Evolutionary conservation across 805 yeast species (phyloP), one percentile per base, ranked within the genome.

Genomic region (Kluyveromyces starmeri): DNA sequence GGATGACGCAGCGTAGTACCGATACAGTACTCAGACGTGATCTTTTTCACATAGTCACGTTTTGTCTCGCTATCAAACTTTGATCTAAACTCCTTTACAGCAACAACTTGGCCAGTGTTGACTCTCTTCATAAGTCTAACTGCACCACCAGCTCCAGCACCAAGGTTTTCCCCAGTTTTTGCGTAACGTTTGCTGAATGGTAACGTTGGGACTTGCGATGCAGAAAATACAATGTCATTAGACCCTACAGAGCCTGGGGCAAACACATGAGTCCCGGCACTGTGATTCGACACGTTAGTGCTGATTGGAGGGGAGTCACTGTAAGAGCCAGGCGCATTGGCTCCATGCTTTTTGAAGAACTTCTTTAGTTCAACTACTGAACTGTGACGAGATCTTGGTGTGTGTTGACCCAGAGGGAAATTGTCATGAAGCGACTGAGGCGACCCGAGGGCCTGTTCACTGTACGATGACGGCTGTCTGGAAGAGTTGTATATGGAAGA

Each of bases 61-160:
- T 76, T 73, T 4, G 82, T 65, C 58, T 88, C 96, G 36, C 73
- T 73, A 27, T 71, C 68, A 44, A 79, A 77, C 51, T 79, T 75
- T 12, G 83, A 73, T 44, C 96, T 71, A 55, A 86, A 88, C 58
- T 88, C 96, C 57, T 88, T 88, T 16, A 88, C 95, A 0, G 96
- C 96, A 65, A 84, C 86, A 2, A 83, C 71, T 47, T 75, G 71
- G 20, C 65, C 62, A 59, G 86, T 96, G 2, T 71, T 58, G 4
- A 71, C 59, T 45, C 95, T 62, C 34, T 68, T 77, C 29, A 84
- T 79, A 32, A 86, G 65, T 48, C 77, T 75, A 21, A 88, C 96
- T 11, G 80, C 71, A 4, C 96, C 96, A 32, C 96, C 96, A 2
- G 96, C 96, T 35, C 96, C 96, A 14, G 92, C 92, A 36, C 96